These are phyloP conservation scores for Xylaria sp. DNA, from an alignment of 2,329 filamentous ascomycete species.

Conservation along the genomic window DNA sequence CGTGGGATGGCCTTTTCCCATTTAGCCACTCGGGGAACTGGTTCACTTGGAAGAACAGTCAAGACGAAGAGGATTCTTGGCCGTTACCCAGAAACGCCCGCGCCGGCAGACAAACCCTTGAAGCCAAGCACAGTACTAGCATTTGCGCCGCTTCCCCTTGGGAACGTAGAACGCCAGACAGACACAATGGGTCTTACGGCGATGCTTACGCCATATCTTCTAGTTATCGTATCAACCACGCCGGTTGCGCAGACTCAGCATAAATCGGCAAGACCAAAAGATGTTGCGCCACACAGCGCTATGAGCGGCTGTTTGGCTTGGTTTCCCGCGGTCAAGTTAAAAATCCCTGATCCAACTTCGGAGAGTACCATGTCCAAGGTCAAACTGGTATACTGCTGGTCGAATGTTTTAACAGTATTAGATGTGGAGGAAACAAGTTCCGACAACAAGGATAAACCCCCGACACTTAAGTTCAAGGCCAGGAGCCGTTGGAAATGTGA, in stretches of 20 bases:
- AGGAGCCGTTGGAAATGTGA: constrained; percentile 89
- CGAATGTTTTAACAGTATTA: constrained; percentile 89
- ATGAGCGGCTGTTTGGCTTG: constrained; percentile 93
- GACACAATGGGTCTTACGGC: constrained; percentile 88
- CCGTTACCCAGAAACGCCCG: constrained; percentile 71
- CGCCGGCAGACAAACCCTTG: constrained; percentile 58
- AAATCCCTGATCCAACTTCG: constrained; percentile 62
- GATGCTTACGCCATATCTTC: constrained; percentile 88
- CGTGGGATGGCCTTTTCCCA: constrained; percentile 98
- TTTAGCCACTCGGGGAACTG: constrained; percentile 84
- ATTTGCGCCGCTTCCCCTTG: constrained; percentile 82
- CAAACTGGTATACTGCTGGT: constrained; percentile 97
- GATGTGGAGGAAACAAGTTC: constrained; percentile 72
- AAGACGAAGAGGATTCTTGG: constrained; percentile 89
- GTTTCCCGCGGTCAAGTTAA: constrained; percentile 94
- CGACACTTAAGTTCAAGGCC: constrained; percentile 71
- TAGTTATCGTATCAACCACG: constrained; percentile 96
- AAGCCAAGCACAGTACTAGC: constrained; percentile 94
- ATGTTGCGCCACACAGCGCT: constrained; percentile 81
- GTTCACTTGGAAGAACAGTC: constrained; percentile 75
- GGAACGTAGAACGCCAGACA: constrained; percentile 86
- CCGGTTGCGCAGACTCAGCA: constrained; percentile 94
- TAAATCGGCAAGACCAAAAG: constrained; percentile 85
- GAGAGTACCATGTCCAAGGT: constrained; percentile 68
- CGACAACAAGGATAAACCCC: constrained; percentile 69